Percentiles rank a stretch among this genome's conserved stretches.
Conservation (phyloP, 2,329 filamentous ascomycete genomes). For the Apiospora aurea region DNA sequence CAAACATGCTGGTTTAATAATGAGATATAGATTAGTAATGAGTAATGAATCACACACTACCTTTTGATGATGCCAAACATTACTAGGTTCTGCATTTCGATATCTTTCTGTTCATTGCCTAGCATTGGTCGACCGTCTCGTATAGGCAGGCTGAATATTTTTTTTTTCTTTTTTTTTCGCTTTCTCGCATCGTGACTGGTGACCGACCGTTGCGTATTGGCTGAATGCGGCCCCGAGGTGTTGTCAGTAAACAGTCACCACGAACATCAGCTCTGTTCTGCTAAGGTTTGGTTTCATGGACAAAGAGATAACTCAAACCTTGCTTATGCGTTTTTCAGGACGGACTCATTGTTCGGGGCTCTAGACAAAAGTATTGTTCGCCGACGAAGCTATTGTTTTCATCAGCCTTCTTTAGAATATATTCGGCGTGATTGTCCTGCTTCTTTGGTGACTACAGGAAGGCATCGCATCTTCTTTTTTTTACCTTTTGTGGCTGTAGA, state of each 20-base stretch:
- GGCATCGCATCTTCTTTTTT: background rate
- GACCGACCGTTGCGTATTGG: background rate
- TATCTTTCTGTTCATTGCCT: too few relatives aligned
- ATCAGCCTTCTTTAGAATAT: background rate
- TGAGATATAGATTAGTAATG: background rate
- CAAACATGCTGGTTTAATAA: background rate
- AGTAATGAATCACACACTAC: background rate
- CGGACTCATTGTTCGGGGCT: background rate
- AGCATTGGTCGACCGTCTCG: background rate
- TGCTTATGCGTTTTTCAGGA: background rate
- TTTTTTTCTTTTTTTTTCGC: background rate
- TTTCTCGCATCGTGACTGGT: background rate
- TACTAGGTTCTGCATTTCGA: background rate
- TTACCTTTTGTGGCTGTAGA: background rate
- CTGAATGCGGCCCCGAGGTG: background rate
- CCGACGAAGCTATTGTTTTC: background rate
- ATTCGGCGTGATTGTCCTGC: background rate
- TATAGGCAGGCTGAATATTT: background rate
- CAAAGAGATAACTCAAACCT: background rate
- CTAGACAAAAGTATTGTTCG: background rate
- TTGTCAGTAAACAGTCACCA: background rate
- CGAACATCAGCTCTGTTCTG: background rate
- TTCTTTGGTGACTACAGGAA: background rate
- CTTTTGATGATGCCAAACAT: too few relatives aligned
- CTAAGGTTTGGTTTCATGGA: background rate